Evolutionary conservation across 2,329 filamentous ascomycete species (phyloP).

Genomic region (Venturia carpophila): DNA sequence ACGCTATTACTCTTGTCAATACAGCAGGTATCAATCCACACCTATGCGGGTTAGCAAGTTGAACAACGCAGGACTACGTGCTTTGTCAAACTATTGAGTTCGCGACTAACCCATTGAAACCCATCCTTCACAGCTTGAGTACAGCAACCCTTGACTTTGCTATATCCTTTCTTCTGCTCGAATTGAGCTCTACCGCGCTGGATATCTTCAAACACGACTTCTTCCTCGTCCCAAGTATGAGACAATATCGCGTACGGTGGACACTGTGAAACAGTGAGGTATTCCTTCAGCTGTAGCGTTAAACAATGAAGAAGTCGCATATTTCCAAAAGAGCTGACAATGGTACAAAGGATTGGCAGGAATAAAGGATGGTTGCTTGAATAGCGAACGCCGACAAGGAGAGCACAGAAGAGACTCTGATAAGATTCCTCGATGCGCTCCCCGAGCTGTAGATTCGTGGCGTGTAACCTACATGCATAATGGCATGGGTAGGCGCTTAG

Average conservation of each 20-base stretch:
- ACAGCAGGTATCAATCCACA: constrained; percentile 4
- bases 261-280: not conserved
- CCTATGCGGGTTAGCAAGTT: not conserved
- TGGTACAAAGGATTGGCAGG: no score
- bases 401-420: no score
- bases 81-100: no score
- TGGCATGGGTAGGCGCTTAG: no score
- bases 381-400: not conserved
- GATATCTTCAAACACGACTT: not conserved
- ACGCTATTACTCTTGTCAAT: not conserved
- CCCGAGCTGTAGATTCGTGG: no score
- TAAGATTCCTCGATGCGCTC: no score
- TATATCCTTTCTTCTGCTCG: not conserved
- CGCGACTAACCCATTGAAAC: not conserved
- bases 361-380: no score
- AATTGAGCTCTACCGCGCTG: not conserved
- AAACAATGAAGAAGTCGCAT: constrained; percentile 8
- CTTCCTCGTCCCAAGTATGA: not conserved
- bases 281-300: no score
- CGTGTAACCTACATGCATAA: no score
- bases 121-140: not conserved
- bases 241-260: constrained; percentile 1
- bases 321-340: not conserved
- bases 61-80: no score
- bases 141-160: not conserved